Evolutionary conservation across 257 asterid species (phyloP).

Genomic region (Paraleonurus japonicus): DNA sequence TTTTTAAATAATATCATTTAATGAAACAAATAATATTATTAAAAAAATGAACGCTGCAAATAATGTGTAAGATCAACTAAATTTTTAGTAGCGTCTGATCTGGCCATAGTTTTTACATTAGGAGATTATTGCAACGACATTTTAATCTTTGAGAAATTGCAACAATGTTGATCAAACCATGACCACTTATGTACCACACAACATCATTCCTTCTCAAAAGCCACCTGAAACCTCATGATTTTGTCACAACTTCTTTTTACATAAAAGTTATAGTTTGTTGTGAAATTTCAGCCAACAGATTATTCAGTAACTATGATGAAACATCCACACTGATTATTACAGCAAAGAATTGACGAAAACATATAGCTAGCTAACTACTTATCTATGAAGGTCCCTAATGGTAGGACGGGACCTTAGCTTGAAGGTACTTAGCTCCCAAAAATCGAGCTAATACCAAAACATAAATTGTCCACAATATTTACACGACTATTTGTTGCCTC

Average conservation of each 20-base stretch:
- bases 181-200: not conserved
- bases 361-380: not conserved
- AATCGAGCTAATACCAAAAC: conserved; percentile 29
- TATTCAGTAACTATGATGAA: not conserved
- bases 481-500: conserved; percentile 31
- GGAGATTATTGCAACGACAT: no score
- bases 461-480: not conserved
- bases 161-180: not conserved
- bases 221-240: not conserved
- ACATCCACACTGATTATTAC: conserved; percentile 21
- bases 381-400: conserved; percentile 7
- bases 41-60: no score
- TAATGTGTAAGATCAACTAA: no score
- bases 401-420: conserved; percentile 19
- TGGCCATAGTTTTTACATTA: no score
- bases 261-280: not conserved
- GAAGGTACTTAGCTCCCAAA: conserved; percentile 41
- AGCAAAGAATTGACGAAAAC: conserved; percentile 18
- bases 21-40: no score
- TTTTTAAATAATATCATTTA: no score
- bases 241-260: not conserved
- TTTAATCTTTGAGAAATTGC: not conserved
- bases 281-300: not conserved
- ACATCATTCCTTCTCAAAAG: not conserved
- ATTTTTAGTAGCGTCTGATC: no score